Evolutionary conservation across 2,329 filamentous ascomycete genomes (phyloP).

Genomic region (Harringtonia aguacate): DNA sequence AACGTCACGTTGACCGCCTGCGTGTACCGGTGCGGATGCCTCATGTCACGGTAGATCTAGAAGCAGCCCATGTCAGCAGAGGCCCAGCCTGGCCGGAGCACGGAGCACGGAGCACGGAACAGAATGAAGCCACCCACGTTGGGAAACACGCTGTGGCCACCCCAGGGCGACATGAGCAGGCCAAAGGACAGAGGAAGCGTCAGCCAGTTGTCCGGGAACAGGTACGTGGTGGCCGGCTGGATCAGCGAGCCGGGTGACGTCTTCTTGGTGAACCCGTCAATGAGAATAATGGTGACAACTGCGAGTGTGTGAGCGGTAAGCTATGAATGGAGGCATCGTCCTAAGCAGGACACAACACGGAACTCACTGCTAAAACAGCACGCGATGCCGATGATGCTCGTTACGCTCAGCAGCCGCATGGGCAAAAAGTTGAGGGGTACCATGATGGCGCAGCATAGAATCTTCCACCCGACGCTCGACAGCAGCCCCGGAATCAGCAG

Average conservation of each 20-base stretch:
- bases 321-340: not conserved
- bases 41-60: slow-evolving; percentile 53
- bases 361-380: slow-evolving; percentile 80
- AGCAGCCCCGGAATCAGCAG: slow-evolving; percentile 62
- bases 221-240: slow-evolving; percentile 66
- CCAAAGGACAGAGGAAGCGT: slow-evolving; percentile 83
- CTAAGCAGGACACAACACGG: too few relatives aligned
- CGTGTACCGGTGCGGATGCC: slow-evolving; percentile 70
- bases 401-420: slow-evolving; percentile 74
- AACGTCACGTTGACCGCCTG: slow-evolving; percentile 20
- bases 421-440: slow-evolving; percentile 79
- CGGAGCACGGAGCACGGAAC: not conserved
- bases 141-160: slow-evolving; percentile 62
- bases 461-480: slow-evolving; percentile 67
- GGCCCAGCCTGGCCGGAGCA: not conserved
- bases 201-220: slow-evolving; percentile 79
- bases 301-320: not conserved
- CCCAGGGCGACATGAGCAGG: slow-evolving; percentile 70
- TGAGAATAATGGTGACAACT: slow-evolving; percentile 76
- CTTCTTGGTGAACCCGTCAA: slow-evolving; percentile 79
- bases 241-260: slow-evolving; percentile 71
- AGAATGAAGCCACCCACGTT: slow-evolving; percentile 38
- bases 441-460: slow-evolving; percentile 68
- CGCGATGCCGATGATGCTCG: slow-evolving; percentile 85
- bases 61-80: not conserved